Conservation (phyloP, 805 yeast species). For the Saccharomycopsis sp. region DNA sequence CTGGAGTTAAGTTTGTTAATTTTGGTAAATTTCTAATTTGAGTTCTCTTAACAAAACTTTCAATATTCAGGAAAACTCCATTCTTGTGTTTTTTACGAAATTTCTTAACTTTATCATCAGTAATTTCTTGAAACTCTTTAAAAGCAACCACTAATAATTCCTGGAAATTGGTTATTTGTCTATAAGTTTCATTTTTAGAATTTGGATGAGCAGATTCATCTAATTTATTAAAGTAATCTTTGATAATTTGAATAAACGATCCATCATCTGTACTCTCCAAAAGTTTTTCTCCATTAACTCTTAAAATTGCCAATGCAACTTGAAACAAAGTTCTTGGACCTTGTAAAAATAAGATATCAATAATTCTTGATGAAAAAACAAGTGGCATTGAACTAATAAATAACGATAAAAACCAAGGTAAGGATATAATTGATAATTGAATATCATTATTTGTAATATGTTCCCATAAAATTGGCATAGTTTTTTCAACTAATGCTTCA, state of each 20-base stretch:
- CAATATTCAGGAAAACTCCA: constrained; percentile 76
- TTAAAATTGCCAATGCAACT: constrained; percentile 83
- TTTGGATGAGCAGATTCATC: constrained; percentile 74
- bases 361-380: constrained; percentile 81
- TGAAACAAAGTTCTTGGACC: constrained; percentile 88
- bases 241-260: constrained; percentile 73
- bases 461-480: constrained; percentile 81
- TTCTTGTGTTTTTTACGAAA: constrained; percentile 64
- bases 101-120: constrained; percentile 61
- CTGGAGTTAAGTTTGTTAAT: constrained; percentile 46
- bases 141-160: constrained; percentile 86
- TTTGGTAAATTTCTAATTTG: constrained; percentile 81
- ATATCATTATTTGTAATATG: constrained; percentile 75
- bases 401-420: constrained; percentile 93
- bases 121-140: constrained; percentile 74
- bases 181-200: constrained; percentile 50
- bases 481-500: constrained; percentile 79
- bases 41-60: constrained; percentile 82
- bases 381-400: constrained; percentile 91
- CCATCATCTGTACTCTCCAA: constrained; percentile 85
- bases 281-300: constrained; percentile 78
- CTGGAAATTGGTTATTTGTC: constrained; percentile 74
- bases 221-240: constrained; percentile 66
- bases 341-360: constrained; percentile 82
- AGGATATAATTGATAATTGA: constrained; percentile 82